Evolutionary conservation across 768 basidiomycete species (phyloP), one percentile per base, ranked within the genome.

Genomic region (Termitomyces sp.): DNA sequence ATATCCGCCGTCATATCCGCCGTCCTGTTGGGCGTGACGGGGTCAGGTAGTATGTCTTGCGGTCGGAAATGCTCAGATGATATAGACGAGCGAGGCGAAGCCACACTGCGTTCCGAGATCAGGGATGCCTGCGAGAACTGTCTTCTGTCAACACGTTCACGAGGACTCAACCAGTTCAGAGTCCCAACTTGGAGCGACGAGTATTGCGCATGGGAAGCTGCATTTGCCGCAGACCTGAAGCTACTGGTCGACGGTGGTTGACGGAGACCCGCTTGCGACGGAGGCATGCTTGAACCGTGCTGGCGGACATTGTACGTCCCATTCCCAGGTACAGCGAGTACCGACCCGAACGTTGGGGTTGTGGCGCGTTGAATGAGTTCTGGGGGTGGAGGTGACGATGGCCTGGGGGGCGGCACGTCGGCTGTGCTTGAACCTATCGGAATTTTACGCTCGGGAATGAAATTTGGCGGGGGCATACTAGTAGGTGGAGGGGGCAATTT

Each of bases 351-450:
- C 7, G 87, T 87, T 0, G 92, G 92, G 1, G 92, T 93, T 4
- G 92, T 92, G 10, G 95, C 93, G 14, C 95, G 89, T 66, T 92
- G 88, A 59, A 97, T 86, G 67, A 97, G 88, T 56, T 98, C 94
- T 18, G 88, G 76, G 18, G 94, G 96, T 5, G 94, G 95, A 2
- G 96, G 95, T 0, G 96, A 98, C 4, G 86, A 88, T 0, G 96
- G 96, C 44, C 95, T 79, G 29, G 91, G 88, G 0, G 95, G 94
- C 12, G 90, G 89, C 5, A 73, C 70, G 60, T 88, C 87, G 44
- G 77, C 73, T 5, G 80, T 69, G 56, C 71, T 72, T 8, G 80
- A 76, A 16, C 69, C 69, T 4, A 76, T 74, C 26, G 74, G 74
- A 46, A 77, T 62, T 62, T 80, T 82, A 66, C 80, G 79, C 22